Evolutionary conservation across 768 basidiomycete species (phyloP), one percentile per base, ranked within the genome.

Genomic region (Lactarius sanguifluus): DNA sequence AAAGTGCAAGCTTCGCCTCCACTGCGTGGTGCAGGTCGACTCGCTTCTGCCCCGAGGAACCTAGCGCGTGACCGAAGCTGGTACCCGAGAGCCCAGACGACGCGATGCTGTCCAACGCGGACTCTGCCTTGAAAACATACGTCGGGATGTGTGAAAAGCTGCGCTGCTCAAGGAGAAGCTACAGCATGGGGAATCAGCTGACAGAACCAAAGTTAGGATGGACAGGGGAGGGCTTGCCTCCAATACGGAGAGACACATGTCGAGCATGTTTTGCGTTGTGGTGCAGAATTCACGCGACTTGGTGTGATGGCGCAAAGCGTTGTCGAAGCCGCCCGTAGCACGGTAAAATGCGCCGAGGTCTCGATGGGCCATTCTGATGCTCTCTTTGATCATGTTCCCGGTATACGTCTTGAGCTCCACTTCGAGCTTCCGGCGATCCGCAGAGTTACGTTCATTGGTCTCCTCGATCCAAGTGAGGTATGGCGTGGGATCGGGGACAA

Each of bases 351-450:
- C 83, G 10, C 90, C 95, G 43, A 97, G 81, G 72, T 98, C 96
- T 64, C 95, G 83, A 76, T 96, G 88, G 0, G 86, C 91, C 92
- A 96, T 93, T 72, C 96, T 81, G 71, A 97, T 96, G 82, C 92
- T 95, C 83, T 98, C 96, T 78, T 97, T 98, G 81, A 98, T 97
- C 88, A 98, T 90, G 75, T 97, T 98, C 72, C 92, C 95, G 70
- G 88, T 83, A 74, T 98, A 98, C 13, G 90, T 92, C 84, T 94
- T 96, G 73, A 98, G 80, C 75, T 98, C 96, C 6, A 95, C 90
- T 79, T 97, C 96, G 65, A 97, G 79, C 75, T 90, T 92, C n/a
- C 83, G 84, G 65, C 81, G 81, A 73, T 96, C 93, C n/a, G 84
- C 83, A 68, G 81, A 79, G 72, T 91, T 93, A 76, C 83, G 86